A percentile compares a stretch with the other conserved stretches of the same genome.
Conservation (phyloP, 164 flowering plant species). For the Protea cynaroides region DNA sequence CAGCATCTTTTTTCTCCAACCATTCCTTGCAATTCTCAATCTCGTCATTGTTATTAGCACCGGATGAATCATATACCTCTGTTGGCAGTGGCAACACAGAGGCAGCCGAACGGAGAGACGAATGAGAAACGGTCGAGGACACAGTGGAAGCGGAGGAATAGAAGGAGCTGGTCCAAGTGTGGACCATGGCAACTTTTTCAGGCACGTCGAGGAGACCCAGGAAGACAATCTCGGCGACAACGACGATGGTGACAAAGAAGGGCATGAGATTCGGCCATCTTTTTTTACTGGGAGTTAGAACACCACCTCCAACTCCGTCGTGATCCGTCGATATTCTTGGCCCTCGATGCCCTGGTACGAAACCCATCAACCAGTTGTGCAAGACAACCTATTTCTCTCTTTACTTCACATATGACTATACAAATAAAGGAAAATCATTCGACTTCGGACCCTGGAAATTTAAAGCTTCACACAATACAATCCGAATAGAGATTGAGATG, state of each 20-base stretch:
- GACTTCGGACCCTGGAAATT: no score
- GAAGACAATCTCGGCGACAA: slow-evolving; percentile 64
- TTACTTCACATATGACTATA: no score
- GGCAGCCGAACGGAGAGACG: slow-evolving; percentile 1
- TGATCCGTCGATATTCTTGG: slow-evolving; percentile 14
- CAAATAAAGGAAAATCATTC: no score
- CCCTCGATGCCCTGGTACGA: slow-evolving; percentile 20
- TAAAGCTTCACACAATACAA: no score
- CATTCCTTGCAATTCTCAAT: slow-evolving; percentile 55
- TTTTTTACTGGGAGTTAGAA: slow-evolving; percentile 18
- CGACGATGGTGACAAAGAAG: slow-evolving; percentile 53
- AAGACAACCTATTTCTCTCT: no score
- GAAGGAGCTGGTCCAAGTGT: slow-evolving; percentile 61
- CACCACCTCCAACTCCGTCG: slow-evolving; percentile 9
- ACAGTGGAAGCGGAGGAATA: slow-evolving; percentile 10
- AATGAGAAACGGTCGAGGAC: not conserved
- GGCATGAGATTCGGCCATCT: slow-evolving; percentile 66
- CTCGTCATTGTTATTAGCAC: slow-evolving; percentile 2
- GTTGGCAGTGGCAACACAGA: slow-evolving; percentile 6
- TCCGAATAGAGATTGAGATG: no score
- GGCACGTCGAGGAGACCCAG: slow-evolving; percentile 76
- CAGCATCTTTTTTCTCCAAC: slow-evolving; percentile 71
- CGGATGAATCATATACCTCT: not conserved
- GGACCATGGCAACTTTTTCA: slow-evolving; percentile 53
- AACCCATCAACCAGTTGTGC: slow-evolving; percentile 26